A percentile compares a stretch with the other conserved stretches of the same genome.
phyloP scores from a whole-genome alignment of 2,329 filamentous ascomycete species.

The Biscogniauxia sp. region DNA sequence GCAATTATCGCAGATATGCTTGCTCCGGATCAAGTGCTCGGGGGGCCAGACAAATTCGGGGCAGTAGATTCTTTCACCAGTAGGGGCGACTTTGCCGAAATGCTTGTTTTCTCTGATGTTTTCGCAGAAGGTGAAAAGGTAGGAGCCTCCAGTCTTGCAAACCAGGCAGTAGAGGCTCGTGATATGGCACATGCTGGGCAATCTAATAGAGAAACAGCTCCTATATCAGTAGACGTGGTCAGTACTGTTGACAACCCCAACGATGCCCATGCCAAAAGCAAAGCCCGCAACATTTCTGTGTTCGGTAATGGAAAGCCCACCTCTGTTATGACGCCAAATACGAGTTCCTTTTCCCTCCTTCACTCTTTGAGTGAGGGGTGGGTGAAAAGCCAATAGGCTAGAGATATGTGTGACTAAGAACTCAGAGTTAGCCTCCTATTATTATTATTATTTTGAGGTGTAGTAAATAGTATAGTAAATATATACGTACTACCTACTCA shows the following conservation, averaged over 20 bases:
- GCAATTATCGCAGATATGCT: slow-evolving; percentile 18
- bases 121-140: slow-evolving; percentile 8
- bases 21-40: neutral
- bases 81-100: neutral
- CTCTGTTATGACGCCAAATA: too few relatives aligned
- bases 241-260: neutral
- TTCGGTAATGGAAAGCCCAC: too few relatives aligned
- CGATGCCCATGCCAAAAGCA: neutral
- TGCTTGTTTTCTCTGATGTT: neutral
- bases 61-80: slow-evolving; percentile 10
- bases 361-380: too few relatives aligned
- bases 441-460: too few relatives aligned
- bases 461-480: too few relatives aligned
- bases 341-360: too few relatives aligned
- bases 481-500: too few relatives aligned
- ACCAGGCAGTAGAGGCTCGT: slow-evolving; percentile 6
- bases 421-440: too few relatives aligned
- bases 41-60: slow-evolving; percentile 17
- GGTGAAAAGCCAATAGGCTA: too few relatives aligned
- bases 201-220: neutral
- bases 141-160: slow-evolving; percentile 5
- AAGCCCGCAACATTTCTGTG: too few relatives aligned
- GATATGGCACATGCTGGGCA: slow-evolving; percentile 9
- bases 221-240: neutral
- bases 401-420: too few relatives aligned